These are phyloP conservation scores for Symbiodinium natans DNA, from an alignment of 73 alveolate genomes.

Conservation along the genomic window DNA sequence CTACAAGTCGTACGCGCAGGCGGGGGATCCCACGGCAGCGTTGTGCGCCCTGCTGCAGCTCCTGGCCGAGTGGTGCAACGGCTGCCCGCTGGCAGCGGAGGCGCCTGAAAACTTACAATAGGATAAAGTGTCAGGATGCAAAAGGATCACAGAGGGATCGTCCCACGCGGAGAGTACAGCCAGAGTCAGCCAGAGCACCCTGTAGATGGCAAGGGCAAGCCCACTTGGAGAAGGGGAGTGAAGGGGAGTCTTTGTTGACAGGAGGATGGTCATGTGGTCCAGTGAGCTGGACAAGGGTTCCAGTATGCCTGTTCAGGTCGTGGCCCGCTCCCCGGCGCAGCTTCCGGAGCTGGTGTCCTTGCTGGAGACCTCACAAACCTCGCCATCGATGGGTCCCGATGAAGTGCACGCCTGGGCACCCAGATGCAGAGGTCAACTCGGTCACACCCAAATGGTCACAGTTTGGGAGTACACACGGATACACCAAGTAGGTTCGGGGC, in stretches of 20 bases:
- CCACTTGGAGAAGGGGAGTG: too few species aligned
- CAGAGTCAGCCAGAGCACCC: too few species aligned
- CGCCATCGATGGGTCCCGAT: not conserved
- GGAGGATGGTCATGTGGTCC: too few species aligned
- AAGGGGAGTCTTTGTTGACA: too few species aligned
- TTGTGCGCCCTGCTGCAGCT: slow-evolving; percentile 68
- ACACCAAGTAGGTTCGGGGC: slow-evolving; percentile 19
- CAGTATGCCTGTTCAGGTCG: not conserved
- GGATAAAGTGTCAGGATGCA: too few species aligned
- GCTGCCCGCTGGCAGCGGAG: slow-evolving; percentile 52
- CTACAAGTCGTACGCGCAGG: too few species aligned
- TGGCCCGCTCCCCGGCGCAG: slow-evolving; percentile 76
- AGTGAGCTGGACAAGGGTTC: too few species aligned
- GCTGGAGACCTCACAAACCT: slow-evolving; percentile 4
- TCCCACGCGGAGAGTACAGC: too few species aligned
- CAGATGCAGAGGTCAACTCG: not conserved
- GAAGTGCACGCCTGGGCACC: not conserved
- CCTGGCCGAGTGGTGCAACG: slow-evolving; percentile 89
- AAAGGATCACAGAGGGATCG: too few species aligned
- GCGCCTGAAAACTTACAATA: too few species aligned
- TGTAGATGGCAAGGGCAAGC: too few species aligned
- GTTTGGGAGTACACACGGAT: not conserved
- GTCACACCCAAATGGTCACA: not conserved
- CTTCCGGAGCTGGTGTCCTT: slow-evolving; percentile 52
- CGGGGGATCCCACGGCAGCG: slow-evolving; percentile 8